A percentile compares a stretch with the other conserved stretches of the same genome.
Conservation (phyloP, 1,139 yeast genomes). For the Magnusiomyces sp. region DNA sequence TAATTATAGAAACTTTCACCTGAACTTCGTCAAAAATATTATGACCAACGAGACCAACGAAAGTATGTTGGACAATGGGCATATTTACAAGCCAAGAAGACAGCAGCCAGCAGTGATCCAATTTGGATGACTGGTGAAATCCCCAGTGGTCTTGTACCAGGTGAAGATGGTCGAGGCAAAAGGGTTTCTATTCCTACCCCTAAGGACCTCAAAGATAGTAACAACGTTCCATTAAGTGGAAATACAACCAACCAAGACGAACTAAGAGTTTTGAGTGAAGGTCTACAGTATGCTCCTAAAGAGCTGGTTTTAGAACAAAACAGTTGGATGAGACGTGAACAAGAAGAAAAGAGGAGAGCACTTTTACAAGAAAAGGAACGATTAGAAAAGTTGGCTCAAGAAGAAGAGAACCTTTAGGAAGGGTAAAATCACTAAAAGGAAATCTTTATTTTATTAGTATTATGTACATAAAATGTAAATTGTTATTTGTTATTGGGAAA, state of each 20-base stretch:
- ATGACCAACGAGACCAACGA: slow-evolving; percentile 46
- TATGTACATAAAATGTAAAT: no score
- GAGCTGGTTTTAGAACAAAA: slow-evolving; percentile 4
- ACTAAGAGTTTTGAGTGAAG: slow-evolving; percentile 1
- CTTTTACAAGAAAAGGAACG: slow-evolving; percentile 28
- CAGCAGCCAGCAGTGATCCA: slow-evolving; percentile 11
- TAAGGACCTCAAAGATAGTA: not conserved
- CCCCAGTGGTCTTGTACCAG: slow-evolving; percentile 12
- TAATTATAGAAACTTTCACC: slow-evolving; percentile 51
- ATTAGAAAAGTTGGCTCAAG: slow-evolving; percentile 25
- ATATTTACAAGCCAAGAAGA: slow-evolving; percentile 8
- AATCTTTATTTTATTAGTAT: no score
- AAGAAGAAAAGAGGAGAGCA: no score
- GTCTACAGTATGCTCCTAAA: slow-evolving; percentile 9
- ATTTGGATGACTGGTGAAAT: slow-evolving; percentile 16
- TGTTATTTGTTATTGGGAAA: no score
- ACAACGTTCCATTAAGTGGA: not conserved
- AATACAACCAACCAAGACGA: slow-evolving; percentile 6
- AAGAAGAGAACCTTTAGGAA: slow-evolving; percentile 25
- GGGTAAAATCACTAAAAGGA: no score
- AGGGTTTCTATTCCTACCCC: no score
- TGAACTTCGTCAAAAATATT: slow-evolving; percentile 70
- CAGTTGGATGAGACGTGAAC: no score
- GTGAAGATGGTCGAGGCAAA: slow-evolving; percentile 14
- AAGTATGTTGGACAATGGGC: slow-evolving; percentile 11